Evolutionary conservation across 495 filamentous ascomycete species (phyloP).

Genomic region (Tuber melanosporum): DNA sequence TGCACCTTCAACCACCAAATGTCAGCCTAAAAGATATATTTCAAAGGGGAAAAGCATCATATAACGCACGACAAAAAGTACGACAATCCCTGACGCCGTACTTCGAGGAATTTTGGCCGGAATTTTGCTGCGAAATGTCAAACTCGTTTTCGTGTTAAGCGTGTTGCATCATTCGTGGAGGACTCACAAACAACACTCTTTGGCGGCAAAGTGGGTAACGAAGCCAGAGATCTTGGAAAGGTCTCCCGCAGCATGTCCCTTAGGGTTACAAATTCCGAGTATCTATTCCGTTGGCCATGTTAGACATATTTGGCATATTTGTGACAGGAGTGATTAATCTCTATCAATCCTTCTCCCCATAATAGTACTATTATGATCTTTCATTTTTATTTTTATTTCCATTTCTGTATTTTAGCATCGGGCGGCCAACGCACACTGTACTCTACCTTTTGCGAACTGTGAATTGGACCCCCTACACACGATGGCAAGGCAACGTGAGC

Average conservation of each 20-base stretch:
- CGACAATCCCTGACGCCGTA: slow-evolving; percentile 56
- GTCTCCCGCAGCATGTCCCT: slow-evolving; percentile 53
- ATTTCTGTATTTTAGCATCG: slow-evolving; percentile 47
- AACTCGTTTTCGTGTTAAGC: slow-evolving; percentile 12
- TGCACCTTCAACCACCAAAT: slow-evolving; percentile 48
- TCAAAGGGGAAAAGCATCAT: slow-evolving; percentile 5
- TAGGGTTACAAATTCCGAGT: slow-evolving; percentile 66
- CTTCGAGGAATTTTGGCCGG: slow-evolving; percentile 61
- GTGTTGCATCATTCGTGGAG: slow-evolving; percentile 8
- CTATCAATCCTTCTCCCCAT: slow-evolving; percentile 1
- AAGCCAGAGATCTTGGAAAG: slow-evolving; percentile 59
- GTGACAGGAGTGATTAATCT: not conserved
- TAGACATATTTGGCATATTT: not conserved
- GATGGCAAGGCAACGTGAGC: slow-evolving; percentile 27
- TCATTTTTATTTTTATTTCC: slow-evolving; percentile 51
- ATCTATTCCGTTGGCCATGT: slow-evolving; percentile 45
- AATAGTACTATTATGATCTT: slow-evolving; percentile 41
- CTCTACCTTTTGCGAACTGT: slow-evolving; percentile 34
- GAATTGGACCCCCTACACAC: slow-evolving; percentile 36
- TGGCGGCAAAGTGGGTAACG: slow-evolving; percentile 60
- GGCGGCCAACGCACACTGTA: slow-evolving; percentile 10
- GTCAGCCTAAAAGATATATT: slow-evolving; percentile 9
- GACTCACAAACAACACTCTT: slow-evolving; percentile 64
- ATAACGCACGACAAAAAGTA: slow-evolving; percentile 64
- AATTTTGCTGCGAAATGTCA: slow-evolving; percentile 51